phyloP scores from a whole-genome alignment of 768 basidiomycete genomes.

The Suillus alpinus region DNA sequence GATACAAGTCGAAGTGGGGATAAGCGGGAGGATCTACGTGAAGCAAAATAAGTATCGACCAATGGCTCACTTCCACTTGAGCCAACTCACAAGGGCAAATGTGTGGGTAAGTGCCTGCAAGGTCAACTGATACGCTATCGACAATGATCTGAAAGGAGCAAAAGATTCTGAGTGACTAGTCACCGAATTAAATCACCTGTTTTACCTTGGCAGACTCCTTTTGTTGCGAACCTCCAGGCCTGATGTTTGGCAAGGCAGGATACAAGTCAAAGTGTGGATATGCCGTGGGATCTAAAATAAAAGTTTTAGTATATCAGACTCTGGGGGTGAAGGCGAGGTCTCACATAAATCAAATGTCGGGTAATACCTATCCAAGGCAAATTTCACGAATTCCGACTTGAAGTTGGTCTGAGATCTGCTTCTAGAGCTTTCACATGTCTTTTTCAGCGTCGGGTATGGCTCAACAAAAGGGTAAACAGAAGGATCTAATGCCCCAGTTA shows the following conservation, averaged over 20 bases:
- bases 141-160: neutral
- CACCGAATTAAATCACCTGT: neutral
- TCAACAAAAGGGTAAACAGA: constrained; percentile 16
- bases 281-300: constrained; percentile 22
- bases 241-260: constrained; percentile 7
- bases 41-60: neutral
- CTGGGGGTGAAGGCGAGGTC: neutral
- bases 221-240: neutral
- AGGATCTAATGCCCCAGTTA: constrained; percentile 11
- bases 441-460: constrained; percentile 10
- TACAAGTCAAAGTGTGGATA: constrained; percentile 37
- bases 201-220: neutral
- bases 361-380: constrained; percentile 11
- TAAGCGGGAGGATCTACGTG: constrained; percentile 21
- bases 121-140: neutral
- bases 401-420: constrained; percentile 1
- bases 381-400: neutral
- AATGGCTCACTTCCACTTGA: neutral
- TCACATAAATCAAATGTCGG: constrained; percentile 24
- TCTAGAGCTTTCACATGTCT: neutral
- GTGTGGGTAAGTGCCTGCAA: constrained; percentile 2
- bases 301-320: neutral
- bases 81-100: constrained; percentile 7
- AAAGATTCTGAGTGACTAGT: neutral
- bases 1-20: constrained; percentile 35